These are phyloP conservation scores for Boletus tomentosulus DNA, from an alignment of 768 basidiomycete genomes.

Conservation along the genomic window DNA sequence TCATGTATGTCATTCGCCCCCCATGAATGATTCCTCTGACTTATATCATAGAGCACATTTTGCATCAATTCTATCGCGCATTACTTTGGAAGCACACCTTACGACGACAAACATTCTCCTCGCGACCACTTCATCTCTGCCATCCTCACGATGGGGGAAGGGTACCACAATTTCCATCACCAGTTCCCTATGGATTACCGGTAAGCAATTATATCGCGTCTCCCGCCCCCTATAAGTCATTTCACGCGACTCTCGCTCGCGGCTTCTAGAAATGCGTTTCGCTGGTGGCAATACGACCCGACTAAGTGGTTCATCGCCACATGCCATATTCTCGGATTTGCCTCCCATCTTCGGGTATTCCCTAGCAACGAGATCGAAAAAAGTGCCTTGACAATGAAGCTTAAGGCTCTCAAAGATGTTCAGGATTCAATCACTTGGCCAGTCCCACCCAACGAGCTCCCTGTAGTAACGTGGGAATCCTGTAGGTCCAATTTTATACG, in stretches of 20 bases:
- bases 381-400: conserved; percentile 76
- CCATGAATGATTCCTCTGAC: conserved; percentile 1
- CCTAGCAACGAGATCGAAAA: conserved; percentile 87
- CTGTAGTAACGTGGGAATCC: conserved; percentile 77
- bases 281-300: conserved; percentile 71
- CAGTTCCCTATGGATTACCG: conserved; percentile 78
- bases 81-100: conserved; percentile 75
- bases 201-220: background rate
- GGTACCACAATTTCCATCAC: conserved; percentile 76
- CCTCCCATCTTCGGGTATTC: conserved; percentile 79
- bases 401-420: conserved; percentile 63
- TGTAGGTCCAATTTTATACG: conserved; percentile 43
- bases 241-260: conserved; percentile 3
- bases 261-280: conserved; percentile 55
- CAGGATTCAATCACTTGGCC: conserved; percentile 69
- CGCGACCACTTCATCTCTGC: conserved; percentile 80
- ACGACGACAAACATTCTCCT: conserved; percentile 76
- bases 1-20: conserved; percentile 51
- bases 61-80: conserved; percentile 89
- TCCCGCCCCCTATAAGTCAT: background rate
- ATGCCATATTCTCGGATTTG: conserved; percentile 61
- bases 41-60: conserved; percentile 61
- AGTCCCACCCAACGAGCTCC: conserved; percentile 50
- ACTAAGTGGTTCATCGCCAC: conserved; percentile 78
- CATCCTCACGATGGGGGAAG: conserved; percentile 70